These are phyloP conservation scores for Phalaenopsis hybrid DNA, from an alignment of 116 monocot species.

Conservation along the genomic window DNA sequence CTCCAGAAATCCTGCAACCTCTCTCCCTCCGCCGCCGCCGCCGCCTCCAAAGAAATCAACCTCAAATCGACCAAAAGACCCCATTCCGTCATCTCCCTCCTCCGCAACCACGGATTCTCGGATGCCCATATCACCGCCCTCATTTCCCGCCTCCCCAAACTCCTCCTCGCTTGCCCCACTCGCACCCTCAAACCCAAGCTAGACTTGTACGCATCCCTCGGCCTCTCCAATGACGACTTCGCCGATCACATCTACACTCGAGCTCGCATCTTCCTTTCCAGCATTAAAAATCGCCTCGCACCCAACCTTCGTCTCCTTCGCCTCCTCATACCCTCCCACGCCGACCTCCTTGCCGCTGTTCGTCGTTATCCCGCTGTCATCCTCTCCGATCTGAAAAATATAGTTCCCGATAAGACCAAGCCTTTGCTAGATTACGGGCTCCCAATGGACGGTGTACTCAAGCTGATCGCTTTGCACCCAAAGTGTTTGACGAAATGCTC, in stretches of 20 bases:
- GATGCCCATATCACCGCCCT: slow-evolving; percentile 18
- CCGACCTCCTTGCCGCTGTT: slow-evolving; percentile 13
- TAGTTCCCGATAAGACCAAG: slow-evolving; percentile 15
- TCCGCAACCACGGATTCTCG: slow-evolving; percentile 19
- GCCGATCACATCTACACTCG: slow-evolving; percentile 4
- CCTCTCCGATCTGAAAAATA: slow-evolving; percentile 6
- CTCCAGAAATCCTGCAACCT: slow-evolving; percentile 20
- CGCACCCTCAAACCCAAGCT: slow-evolving; percentile 32
- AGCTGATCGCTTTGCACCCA: slow-evolving; percentile 4
- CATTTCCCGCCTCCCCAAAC: slow-evolving; percentile 10
- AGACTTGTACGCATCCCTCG: slow-evolving; percentile 20
- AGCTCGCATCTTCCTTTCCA: slow-evolving; percentile 11
- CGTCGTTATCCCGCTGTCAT: slow-evolving; percentile 7
- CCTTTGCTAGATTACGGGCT: slow-evolving; percentile 8
- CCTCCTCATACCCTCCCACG: slow-evolving; percentile 12
- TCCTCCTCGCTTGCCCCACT: slow-evolving; percentile 17
- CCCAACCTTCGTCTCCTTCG: slow-evolving; percentile 14
- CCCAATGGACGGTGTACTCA: slow-evolving; percentile 10
- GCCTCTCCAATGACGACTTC: slow-evolving; percentile 13
- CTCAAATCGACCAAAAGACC: slow-evolving; percentile 13
- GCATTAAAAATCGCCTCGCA: slow-evolving; percentile 12
- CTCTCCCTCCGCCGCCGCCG: slow-evolving; percentile 7
- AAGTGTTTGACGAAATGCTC: not conserved
- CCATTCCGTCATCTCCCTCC: slow-evolving; percentile 11
- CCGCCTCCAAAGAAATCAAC: slow-evolving; percentile 8